Percentiles rank a stretch among this genome's conserved stretches.
Conservation (phyloP, 1,284 basidiomycete genomes). For the Ganoderma resinaceum region DNA sequence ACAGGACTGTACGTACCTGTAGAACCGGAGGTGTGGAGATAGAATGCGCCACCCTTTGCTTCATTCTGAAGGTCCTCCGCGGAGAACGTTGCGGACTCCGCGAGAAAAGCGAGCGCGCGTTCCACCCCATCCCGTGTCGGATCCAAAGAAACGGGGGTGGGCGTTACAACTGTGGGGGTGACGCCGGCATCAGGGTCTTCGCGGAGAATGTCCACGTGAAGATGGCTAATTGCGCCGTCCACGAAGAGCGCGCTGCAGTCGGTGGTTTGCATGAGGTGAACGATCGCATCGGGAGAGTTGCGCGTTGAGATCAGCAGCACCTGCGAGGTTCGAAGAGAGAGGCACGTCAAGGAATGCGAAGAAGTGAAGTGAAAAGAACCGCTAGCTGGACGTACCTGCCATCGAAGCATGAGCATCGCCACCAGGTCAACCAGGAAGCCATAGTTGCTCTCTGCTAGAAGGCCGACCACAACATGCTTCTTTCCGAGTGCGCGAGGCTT, state of each 20-base stretch:
- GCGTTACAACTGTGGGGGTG: constrained; percentile 3
- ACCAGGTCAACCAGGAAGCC: constrained; percentile 18
- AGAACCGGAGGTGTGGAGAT: constrained; percentile 22
- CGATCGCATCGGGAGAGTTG: constrained; percentile 15
- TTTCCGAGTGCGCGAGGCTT: constrained; percentile 4
- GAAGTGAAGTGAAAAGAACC: neutral
- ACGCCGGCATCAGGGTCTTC: constrained; percentile 2
- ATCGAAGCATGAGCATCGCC: constrained; percentile 11
- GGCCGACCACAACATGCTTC: constrained; percentile 12
- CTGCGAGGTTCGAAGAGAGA: neutral
- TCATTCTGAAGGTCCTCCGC: constrained; percentile 7
- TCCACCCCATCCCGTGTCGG: constrained; percentile 8
- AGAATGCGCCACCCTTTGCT: constrained; percentile 14
- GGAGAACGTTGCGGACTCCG: neutral
- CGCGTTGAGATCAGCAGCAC: constrained; percentile 16
- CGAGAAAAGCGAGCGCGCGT: constrained; percentile 8
- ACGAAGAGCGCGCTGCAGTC: constrained; percentile 11
- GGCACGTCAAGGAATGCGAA: too few relatives aligned
- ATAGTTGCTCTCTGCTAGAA: constrained; percentile 20
- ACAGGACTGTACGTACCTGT: constrained; percentile 8
- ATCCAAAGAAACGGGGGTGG: neutral
- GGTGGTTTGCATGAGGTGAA: constrained; percentile 16
- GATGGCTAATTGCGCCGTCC: constrained; percentile 16
- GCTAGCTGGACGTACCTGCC: constrained; percentile 6
- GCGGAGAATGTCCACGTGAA: constrained; percentile 10